phyloP scores from a whole-genome alignment of 805 yeast species.

The Pichia californica region DNA sequence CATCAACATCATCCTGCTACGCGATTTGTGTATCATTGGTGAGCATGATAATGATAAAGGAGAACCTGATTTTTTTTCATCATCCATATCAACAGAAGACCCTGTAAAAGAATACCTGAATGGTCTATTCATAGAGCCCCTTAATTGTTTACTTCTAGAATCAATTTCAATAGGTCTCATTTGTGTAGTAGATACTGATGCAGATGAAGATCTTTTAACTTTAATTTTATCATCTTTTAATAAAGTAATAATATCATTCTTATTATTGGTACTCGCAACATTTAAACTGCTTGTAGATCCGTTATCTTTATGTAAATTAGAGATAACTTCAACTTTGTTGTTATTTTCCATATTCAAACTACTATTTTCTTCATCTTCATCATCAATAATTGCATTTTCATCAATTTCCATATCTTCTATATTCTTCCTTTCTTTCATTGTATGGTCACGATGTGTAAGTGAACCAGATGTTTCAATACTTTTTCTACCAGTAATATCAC shows the following conservation, averaged over 20 bases:
- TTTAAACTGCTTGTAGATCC: no score
- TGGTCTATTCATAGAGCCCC: slow-evolving; percentile 2
- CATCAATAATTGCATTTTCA: slow-evolving; percentile 23
- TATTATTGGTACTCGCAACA: no score
- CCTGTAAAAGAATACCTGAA: slow-evolving; percentile 29
- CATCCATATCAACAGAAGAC: slow-evolving; percentile 29
- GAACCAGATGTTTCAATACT: not conserved
- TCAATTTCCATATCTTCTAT: slow-evolving; percentile 2
- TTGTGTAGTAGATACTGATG: not conserved
- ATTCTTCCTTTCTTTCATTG: not conserved
- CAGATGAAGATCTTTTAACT: not conserved
- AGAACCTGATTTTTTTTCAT: slow-evolving; percentile 28
- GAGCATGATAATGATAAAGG: slow-evolving; percentile 17
- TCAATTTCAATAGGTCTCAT: slow-evolving; percentile 17
- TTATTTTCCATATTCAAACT: not conserved
- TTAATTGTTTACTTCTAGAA: not conserved
- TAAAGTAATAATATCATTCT: no score
- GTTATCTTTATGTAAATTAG: no score
- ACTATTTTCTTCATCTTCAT: slow-evolving; percentile 15
- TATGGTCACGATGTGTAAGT: not conserved
- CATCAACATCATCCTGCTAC: slow-evolving; percentile 10
- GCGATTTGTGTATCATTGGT: slow-evolving; percentile 9
- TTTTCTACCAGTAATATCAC: slow-evolving; percentile 2
- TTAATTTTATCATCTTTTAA: no score
- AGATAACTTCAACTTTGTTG: not conserved